These are phyloP conservation scores for Naganishia vaughanmartiniae DNA, from an alignment of 768 basidiomycete genomes.

Conservation along the genomic window DNA sequence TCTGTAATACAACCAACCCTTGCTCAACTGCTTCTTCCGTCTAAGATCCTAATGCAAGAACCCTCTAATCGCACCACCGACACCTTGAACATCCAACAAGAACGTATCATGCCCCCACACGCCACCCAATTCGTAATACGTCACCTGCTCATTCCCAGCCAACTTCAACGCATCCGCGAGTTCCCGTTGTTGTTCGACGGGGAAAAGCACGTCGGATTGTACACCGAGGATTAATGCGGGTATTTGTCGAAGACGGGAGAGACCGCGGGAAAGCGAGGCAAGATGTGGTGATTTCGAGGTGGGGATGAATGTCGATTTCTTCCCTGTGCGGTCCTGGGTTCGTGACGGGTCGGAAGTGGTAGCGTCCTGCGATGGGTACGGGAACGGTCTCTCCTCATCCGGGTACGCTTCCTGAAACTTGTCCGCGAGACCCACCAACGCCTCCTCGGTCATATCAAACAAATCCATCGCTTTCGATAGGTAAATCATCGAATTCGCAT, in stretches of 20 bases:
- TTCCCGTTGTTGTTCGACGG: constrained; percentile 95
- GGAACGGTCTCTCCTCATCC: constrained; percentile 41
- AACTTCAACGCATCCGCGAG: constrained; percentile 85
- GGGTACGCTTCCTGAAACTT: constrained; percentile 44
- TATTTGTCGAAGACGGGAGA: constrained; percentile 69
- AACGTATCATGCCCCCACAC: constrained; percentile 99
- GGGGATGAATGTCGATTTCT: constrained; percentile 52
- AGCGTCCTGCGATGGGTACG: constrained; percentile 42
- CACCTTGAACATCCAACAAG: constrained; percentile 85
- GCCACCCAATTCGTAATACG: constrained; percentile 95
- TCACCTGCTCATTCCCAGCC: constrained; percentile 82
- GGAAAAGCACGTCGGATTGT: constrained; percentile 94
- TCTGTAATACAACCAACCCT: not conserved
- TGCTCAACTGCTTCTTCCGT: no score
- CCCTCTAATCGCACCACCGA: constrained; percentile 85
- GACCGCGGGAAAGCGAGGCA: constrained; percentile 71
- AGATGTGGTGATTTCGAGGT: constrained; percentile 64
- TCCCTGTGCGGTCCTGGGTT: constrained; percentile 39
- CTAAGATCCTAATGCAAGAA: constrained; percentile 62
- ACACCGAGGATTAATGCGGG: constrained; percentile 87
- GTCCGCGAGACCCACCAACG: constrained; percentile 65
- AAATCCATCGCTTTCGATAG: constrained; percentile 99
- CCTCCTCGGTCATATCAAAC: constrained; percentile 84
- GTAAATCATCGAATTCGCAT: constrained; percentile 98
- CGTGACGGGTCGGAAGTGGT: constrained; percentile 35